Evolutionary conservation across 2,329 filamentous ascomycete genomes (phyloP), one percentile per base, ranked within the genome.

Genomic region (Ceratocystis huliohia): DNA sequence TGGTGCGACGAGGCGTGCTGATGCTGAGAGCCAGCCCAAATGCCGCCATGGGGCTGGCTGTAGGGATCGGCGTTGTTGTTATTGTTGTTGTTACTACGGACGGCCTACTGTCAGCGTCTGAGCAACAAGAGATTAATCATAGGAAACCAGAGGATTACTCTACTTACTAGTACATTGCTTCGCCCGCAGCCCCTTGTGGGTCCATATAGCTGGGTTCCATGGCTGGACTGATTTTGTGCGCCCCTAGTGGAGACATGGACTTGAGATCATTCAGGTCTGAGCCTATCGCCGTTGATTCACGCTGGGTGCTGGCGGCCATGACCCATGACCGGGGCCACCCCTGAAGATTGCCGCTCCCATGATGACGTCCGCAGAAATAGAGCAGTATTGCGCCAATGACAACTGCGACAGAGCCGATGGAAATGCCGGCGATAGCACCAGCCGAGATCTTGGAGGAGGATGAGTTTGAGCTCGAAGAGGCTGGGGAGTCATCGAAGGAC

Each of bases 341-440:
- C 25, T 76, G 77, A 1, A 74, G 73, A n/a, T 6, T 37, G 28
- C 25, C 2, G 1, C 30, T n/a, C 13, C 56, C 56, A 30, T 30
- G 56, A 7, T 74, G 73, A 61, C 78, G 74, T 17, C 80, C 78
- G 64, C 77, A 81, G 57, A 81, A 70, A 64, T 80, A 81, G 63
- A 84, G 70, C 5, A 84, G 71, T 0, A 73, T 75, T 7, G 78
- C 75, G 8, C 76, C 78, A 0, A 79, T 69, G 20, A 78, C 68
- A 1, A 80, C 74, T 1, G 78, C 80, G 0, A 79, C 75, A 0
- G 72, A 74, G 28, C 83, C 83, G 45, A 87, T 76, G 0, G 77
- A 78, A 37, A 87, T 84, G 3, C 84, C 85, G 0, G 82, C 83
- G 33, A 87, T 86, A 1, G 80, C 81, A 3, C 83, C 83, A 0